A percentile compares a stretch with the other conserved stretches of the same genome.
Conservation (phyloP, 2,329 filamentous ascomycete species). For the Penicillium sclerotiorum region DNA sequence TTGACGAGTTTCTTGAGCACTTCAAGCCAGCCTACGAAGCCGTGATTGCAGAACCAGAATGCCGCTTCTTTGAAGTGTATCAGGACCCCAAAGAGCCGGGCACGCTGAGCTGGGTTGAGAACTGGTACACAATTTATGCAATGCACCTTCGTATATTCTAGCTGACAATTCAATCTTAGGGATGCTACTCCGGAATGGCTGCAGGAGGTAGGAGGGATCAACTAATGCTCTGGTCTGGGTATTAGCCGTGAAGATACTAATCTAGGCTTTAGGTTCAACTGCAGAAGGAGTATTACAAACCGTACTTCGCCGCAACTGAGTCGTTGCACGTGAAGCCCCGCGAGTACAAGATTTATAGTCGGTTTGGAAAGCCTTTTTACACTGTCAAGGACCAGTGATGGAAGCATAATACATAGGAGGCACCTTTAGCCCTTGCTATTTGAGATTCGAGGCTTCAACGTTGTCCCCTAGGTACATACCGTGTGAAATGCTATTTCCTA, state of each 20-base stretch:
- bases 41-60: conserved; percentile 48
- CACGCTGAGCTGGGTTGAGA: conserved; percentile 45
- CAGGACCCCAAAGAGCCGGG: conserved; percentile 40
- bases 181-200: conserved; percentile 35
- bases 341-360: conserved; percentile 35
- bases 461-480: too few species aligned
- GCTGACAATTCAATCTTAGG: conserved; percentile 12
- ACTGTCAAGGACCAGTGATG: conserved; percentile 9
- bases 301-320: conserved; percentile 43
- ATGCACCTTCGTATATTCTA: background rate
- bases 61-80: conserved; percentile 50
- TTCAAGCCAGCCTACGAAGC: conserved; percentile 45
- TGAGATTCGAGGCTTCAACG: too few species aligned
- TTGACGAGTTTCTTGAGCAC: conserved; percentile 33
- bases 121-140: conserved; percentile 34
- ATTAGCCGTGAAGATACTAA: background rate
- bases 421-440: too few species aligned
- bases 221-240: background rate
- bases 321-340: conserved; percentile 46
- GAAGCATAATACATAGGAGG: too few species aligned
- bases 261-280: conserved; percentile 32
- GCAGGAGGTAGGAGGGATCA: conserved; percentile 17
- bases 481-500: too few species aligned
- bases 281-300: conserved; percentile 47
- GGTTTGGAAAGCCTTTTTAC: conserved; percentile 21